Percentiles rank a stretch among this genome's conserved stretches.
Conservation (phyloP, 2,329 filamentous ascomycete species). For the Penicillium thymicola region DNA sequence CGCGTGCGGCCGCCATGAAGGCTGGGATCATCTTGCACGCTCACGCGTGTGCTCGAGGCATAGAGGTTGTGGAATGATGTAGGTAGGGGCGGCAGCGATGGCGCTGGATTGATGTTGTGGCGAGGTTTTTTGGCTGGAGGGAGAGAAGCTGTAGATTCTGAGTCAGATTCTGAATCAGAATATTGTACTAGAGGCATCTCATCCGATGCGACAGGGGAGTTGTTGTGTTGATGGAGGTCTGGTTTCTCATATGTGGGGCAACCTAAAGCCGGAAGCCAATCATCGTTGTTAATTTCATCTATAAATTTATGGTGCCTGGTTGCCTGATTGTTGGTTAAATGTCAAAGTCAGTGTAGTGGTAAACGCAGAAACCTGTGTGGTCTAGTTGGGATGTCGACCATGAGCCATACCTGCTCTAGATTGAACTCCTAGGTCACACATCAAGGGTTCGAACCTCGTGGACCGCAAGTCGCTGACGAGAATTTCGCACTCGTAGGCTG, state of each 20-base stretch:
- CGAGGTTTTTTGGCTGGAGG: conserved; percentile 25
- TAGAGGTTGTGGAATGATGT: conserved; percentile 84
- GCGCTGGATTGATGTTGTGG: conserved; percentile 17
- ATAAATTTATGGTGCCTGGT: background rate
- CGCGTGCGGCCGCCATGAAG: conserved; percentile 83
- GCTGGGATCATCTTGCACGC: conserved; percentile 74
- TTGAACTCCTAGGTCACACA: background rate
- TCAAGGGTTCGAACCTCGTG: background rate
- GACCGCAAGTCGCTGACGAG: background rate
- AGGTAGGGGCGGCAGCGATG: conserved; percentile 69
- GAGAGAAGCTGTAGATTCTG: conserved; percentile 21
- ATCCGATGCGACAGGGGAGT: background rate
- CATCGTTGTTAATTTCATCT: background rate
- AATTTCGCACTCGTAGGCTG: no score
- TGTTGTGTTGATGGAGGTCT: background rate
- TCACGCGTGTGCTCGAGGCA: conserved; percentile 72
- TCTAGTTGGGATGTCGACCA: background rate
- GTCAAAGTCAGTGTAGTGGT: no score
- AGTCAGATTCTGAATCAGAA: conserved; percentile 46
- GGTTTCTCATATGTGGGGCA: background rate
- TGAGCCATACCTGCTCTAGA: background rate
- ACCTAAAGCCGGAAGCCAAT: background rate
- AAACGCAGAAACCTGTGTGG: background rate
- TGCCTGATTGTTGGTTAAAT: no score
- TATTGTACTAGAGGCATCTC: conserved; percentile 66